Base-by-base conservation (phyloP, 1,139 yeast genomes). In the Geotrichum candidum region DNA sequence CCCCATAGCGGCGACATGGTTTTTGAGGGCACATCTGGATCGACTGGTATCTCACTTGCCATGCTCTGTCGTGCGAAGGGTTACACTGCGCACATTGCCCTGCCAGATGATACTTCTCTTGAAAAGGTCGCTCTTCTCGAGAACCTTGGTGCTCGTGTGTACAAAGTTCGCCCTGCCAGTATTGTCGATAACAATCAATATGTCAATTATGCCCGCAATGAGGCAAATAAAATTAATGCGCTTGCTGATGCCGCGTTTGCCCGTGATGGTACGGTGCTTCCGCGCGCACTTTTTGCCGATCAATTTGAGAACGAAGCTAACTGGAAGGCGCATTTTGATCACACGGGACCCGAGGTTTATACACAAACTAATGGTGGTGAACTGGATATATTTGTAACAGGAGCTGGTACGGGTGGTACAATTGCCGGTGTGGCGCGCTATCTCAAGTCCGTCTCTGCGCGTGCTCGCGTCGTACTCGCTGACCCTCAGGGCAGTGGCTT, bases 401-500 rank as follows among this genome's bases (percentile, higher is more conserved):
- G 94, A 0, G 84, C 86, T 53, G 87, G 87, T 46, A 84, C 88
- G 0, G 88, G 86, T 51, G 86, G 86, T 82, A 94, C 99, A 2
- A 90, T 92, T 55, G 81, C 96, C 3, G 99, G 99, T 2, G 96
- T 91, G 1, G 82, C 96, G 0, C 80, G 80, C 64, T 91, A 77
- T 72, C 77, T 94, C 63, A 90, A 90, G 69, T 84, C 60, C 5
- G 51, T 29, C 15, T 31, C 59, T 13, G 68, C 81, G 1, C 68
- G 73, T 6, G 38, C 52, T 2, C 58, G 62, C 13, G 71, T 81
- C 1, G 79, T 89, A 1, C 77, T 94, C 50, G 96, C 97, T 0
- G 99, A 94, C 73, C 99, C 98, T 0, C 98, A 90, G 70, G 99
- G 99, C 0, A 86, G 95, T 13, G 99, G 99, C 0, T 81, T 94